Evolutionary conservation across 2,329 filamentous ascomycete species (phyloP), one percentile per base, ranked within the genome.

Genomic region (Nemania diffusa): DNA sequence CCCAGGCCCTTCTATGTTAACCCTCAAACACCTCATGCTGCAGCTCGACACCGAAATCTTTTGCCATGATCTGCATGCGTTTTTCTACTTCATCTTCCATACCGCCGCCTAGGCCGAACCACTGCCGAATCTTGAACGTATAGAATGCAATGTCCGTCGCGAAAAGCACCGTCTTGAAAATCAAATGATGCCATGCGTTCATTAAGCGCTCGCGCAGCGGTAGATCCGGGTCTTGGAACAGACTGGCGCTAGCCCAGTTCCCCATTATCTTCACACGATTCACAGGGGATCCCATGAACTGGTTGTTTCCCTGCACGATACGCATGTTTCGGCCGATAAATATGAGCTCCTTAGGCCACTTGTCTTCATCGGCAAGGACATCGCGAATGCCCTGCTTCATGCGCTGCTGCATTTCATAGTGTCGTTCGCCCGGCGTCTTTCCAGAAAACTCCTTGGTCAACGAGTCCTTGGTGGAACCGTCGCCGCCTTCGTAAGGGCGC

Each of bases 11-110:
- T 60, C 29, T 65, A 58, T 34, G 42, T 81, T 72, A 97, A 3
- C 95, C 94, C 64, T 97, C 93, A 81, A 97, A 97, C 2, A 97
- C 87, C 46, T 90, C 89, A 78, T 97, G 93, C 77, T 97, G 92
- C 71, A 98, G 81, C 79, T 98, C 94, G 2, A 98, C 88, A 0
- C 96, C 96, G 81, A 96, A 94, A 73, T 97, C 94, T 77, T 92
- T 93, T 0, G 94, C 95, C 84, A 97, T 92, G 64, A 85, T 87
- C 79, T 88, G 90, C 94, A 98, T 97, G 73, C 91, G 87, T 76
- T 87, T 87, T 83, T 98, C 96, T 69, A 98, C 90, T 78, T 95
- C 93, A 76, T 97, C 95, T 78, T 98, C 96, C 92, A 98, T 96
- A 0, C 94, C 94, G 9, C 89, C 86, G 0, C 94, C 93, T 2